Conservation (phyloP, 1,139 yeast genomes). For the Saccharomyces hybrid region DNA sequence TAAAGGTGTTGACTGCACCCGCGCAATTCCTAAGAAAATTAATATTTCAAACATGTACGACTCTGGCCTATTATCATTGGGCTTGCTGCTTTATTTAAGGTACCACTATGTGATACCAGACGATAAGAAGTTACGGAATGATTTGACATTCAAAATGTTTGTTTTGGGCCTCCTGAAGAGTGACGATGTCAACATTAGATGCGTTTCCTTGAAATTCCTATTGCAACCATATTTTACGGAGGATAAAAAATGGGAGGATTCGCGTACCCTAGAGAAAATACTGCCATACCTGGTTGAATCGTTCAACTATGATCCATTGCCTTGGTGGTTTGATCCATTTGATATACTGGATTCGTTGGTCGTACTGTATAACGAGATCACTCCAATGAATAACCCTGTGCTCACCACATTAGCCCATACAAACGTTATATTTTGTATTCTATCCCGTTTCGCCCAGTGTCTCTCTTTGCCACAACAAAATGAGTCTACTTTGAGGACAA, state of each 20-base stretch:
- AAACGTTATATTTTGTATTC: conserved; percentile 23
- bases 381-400: conserved; percentile 25
- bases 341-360: conserved; percentile 18
- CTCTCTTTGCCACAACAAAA: conserved; percentile 17
- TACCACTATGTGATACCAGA: neutral
- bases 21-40: conserved; percentile 21
- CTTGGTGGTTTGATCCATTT: conserved; percentile 31
- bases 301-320: conserved; percentile 22
- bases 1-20: conserved; percentile 12
- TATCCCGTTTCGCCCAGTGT: conserved; percentile 21
- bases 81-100: conserved; percentile 12
- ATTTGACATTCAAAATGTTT: conserved; percentile 16
- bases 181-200: conserved; percentile 16
- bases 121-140: conserved; percentile 12
- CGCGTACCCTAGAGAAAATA: conserved; percentile 13
- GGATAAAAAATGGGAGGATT: conserved; percentile 12
- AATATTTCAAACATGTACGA: conserved; percentile 19
- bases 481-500: conserved; percentile 13
- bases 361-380: conserved; percentile 19
- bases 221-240: conserved; percentile 16
- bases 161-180: conserved; percentile 21
- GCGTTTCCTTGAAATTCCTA: conserved; percentile 21
- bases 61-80: conserved; percentile 13
- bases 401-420: conserved; percentile 19
- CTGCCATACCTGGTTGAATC: conserved; percentile 25